Base-by-base conservation (phyloP, 805 yeast genomes). In the Cephaloascus fragrans region DNA sequence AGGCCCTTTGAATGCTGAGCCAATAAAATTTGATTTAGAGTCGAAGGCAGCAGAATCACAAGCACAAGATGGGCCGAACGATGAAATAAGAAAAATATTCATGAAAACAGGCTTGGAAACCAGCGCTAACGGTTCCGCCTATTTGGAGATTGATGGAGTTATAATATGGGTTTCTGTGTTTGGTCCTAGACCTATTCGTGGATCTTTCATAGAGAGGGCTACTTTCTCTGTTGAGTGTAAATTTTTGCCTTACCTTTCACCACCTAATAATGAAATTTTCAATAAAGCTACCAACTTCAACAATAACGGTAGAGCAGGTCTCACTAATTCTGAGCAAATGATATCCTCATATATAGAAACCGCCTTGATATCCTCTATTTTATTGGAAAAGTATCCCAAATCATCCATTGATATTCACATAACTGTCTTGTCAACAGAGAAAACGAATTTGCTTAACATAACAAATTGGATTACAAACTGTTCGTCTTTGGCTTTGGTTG, bases 171-270 rank as follows among this genome's bases (percentile, higher is more conserved):
- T 82, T 1, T 71, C 87, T 3, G 79, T 90, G 0, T 84, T 79
- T 57, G 97, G 97, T 0, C 97, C 97, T 3, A 70, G 88, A 47
- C 96, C 97, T 5, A 78, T 75, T 44, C 67, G 84, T 43, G 86
- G 87, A 2, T 73, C 85, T 3, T 85, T 81, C 54, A 67, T 75
- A 31, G 77, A 81, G 18, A 64, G 75, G 37, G 89, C 89, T 3
- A 67, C 77, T 4, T 60, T 85, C 33, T 71, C 79, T 19, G 87
- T 84, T 10, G 77, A 71, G 40, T 69, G 73, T 37, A 68, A 69
- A 46, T 69, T 78, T 41, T 63, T 73, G 15, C 77, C 78, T 3
- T 71, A 73, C 46, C 51, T 69, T 10, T 47, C 50, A 19, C 79
- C 54, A 55, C 74, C 62, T 34, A 54, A 57, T 46, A 56, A 61